Evolutionary conservation across 129 eudicot genomes (phyloP).

Genomic region (Cynara cardunculus): DNA sequence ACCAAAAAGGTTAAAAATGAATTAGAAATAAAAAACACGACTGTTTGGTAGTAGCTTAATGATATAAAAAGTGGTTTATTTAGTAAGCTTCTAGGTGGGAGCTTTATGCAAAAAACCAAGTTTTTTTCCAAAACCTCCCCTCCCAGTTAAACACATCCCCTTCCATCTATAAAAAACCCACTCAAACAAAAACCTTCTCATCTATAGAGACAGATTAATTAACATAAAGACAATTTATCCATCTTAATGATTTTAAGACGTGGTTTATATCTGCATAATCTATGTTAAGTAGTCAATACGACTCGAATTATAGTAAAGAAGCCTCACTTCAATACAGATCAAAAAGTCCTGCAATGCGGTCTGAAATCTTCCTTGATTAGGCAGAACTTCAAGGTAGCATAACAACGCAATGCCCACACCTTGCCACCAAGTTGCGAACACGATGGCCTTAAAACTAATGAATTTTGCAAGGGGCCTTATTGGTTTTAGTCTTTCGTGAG

Average conservation of each 20-base stretch:
- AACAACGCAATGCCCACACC: constrained; percentile 84
- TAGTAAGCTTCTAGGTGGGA: too few species aligned
- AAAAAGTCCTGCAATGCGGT: constrained; percentile 84
- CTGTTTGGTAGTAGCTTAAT: too few species aligned
- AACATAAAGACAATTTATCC: too few species aligned
- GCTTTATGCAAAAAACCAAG: too few species aligned
- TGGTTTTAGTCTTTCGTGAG: constrained; percentile 63
- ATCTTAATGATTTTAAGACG: not conserved
- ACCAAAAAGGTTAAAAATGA: not conserved
- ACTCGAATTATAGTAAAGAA: constrained; percentile 2
- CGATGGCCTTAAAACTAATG: constrained; percentile 96
- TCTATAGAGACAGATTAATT: too few species aligned
- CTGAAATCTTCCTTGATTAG: constrained; percentile 56
- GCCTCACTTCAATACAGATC: constrained; percentile 82
- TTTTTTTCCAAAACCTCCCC: too few species aligned
- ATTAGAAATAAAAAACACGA: not conserved
- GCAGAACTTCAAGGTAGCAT: constrained; percentile 59
- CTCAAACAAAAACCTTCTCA: too few species aligned
- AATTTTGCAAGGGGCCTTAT: constrained; percentile 92
- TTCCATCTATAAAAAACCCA: too few species aligned
- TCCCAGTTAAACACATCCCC: too few species aligned
- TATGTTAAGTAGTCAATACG: not conserved
- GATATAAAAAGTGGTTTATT: too few species aligned
- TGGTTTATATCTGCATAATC: too few species aligned
- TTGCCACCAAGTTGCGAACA: constrained; percentile 99